Conservation (phyloP, 352 stramenopile genomes). For the Phytophthora tentaculata region DNA sequence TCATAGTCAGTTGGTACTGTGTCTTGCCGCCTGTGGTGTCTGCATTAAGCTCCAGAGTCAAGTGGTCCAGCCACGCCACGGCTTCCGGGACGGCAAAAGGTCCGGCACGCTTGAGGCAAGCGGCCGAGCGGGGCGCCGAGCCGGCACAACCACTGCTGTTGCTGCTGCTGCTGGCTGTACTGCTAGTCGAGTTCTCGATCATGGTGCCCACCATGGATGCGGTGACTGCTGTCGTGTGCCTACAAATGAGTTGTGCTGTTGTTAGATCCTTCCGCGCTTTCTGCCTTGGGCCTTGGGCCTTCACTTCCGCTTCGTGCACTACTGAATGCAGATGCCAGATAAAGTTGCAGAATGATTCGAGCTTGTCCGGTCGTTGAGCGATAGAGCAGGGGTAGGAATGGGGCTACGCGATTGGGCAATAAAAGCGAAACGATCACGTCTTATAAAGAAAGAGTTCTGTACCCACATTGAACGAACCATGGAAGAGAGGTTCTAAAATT, state of each 20-base stretch:
- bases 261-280: slow-evolving; percentile 24
- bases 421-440: background rate
- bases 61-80: slow-evolving; percentile 45
- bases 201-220: slow-evolving; percentile 28
- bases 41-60: slow-evolving; percentile 36
- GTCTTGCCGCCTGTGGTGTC: slow-evolving; percentile 25
- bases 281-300: background rate
- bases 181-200: slow-evolving; percentile 31
- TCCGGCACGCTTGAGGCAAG: slow-evolving; percentile 34
- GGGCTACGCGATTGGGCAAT: slow-evolving; percentile 17
- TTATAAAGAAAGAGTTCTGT: background rate
- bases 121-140: slow-evolving; percentile 30
- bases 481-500: background rate
- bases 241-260: slow-evolving; percentile 4
- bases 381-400: background rate
- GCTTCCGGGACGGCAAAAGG: slow-evolving; percentile 33
- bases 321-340: background rate
- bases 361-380: slow-evolving; percentile 7
- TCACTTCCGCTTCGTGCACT: too few relatives aligned
- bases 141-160: slow-evolving; percentile 6
- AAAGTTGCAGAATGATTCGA: slow-evolving; percentile 24
- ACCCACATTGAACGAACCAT: background rate
- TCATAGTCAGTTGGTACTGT: slow-evolving; percentile 46
- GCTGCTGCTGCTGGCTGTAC: slow-evolving; percentile 11
- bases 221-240: background rate